Evolutionary conservation across 75 land plant genomes (phyloP), one percentile per base, ranked within the genome.

Genomic region (Pinus tabuliformis): DNA sequence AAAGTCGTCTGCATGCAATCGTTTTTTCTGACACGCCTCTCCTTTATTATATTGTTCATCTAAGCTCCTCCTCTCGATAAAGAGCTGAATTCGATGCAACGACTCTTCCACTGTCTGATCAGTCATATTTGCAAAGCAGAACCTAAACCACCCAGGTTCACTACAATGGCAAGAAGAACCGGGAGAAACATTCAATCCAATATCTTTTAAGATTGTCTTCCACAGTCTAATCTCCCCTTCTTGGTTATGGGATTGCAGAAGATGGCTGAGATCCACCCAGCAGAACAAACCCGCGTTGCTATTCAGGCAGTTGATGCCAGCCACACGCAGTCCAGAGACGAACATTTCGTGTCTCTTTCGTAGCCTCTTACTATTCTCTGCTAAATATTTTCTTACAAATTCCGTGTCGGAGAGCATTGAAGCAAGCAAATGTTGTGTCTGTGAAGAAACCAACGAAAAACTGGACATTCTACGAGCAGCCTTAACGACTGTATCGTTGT

Each of bases 191-290:
- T 85, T 88, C 57, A 90, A 56, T 58, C 87, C 84, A n/a, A 73
- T 76, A 14, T 85, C 87, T 39, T 83, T 81, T 28, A 91, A 6
- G 3, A 94, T 75, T 64, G 62, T 82, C 78, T 82, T 86, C 92
- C 96, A 94, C 54, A 94, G 83, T 78, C 82, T 74, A 79, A 79
- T 85, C 71, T 93, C 96, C 1, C 75, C 91, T 70, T 89, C 90
- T 18, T 84, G 65, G 12, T 45, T 6, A 7, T 1, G 8, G 9
- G 52, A 45, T 45, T 45, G 52, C 9, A 45, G 52, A 45, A 45
- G 52, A 45, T 45, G 52, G 6, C 52, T 45, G 15, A 75, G 75
- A 20, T 85, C 87, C 57, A 87, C 77, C 87, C 88, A 90, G 36
- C 83, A 83, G 71, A 83, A 90, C 13, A 90, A 66, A 21, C 92